These are phyloP conservation scores for Lentinula sp. DNA, from an alignment of 768 basidiomycete genomes.

Conservation along the genomic window DNA sequence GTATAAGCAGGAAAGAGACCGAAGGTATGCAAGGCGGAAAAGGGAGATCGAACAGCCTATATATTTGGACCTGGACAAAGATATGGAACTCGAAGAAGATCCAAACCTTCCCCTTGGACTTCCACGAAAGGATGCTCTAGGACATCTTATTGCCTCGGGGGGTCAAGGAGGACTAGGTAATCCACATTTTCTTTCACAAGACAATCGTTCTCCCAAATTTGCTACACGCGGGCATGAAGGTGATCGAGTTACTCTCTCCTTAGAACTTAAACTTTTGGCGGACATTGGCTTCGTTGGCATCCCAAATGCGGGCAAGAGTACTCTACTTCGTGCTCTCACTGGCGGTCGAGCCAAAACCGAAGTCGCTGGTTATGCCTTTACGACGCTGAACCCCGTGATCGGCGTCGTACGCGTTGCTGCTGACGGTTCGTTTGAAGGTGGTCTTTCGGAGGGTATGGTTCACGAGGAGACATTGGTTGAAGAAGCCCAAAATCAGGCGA, in stretches of 20 bases:
- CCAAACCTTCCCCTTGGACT: conserved; percentile 58
- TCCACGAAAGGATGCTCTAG: conserved; percentile 44
- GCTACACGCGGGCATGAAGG: conserved; percentile 75
- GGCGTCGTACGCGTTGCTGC: conserved; percentile 83
- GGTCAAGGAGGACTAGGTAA: conserved; percentile 85
- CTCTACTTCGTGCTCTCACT: conserved; percentile 83
- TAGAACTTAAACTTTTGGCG: conserved; percentile 91
- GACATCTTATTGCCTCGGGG: conserved; percentile 68
- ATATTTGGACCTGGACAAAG: conserved; percentile 57
- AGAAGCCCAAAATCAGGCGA: conserved; percentile 34
- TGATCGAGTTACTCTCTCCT: conserved; percentile 71
- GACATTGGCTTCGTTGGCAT: conserved; percentile 96
- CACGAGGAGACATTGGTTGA: conserved; percentile 68
- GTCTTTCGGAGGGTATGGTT: conserved; percentile 38
- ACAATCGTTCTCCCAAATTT: conserved; percentile 79
- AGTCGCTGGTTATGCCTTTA: conserved; percentile 90
- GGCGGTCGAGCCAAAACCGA: conserved; percentile 78
- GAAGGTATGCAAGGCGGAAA: conserved; percentile 39
- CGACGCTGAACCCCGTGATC: conserved; percentile 90
- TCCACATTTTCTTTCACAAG: conserved; percentile 68
- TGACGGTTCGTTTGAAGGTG: conserved; percentile 71
- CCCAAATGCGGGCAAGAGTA: conserved; percentile 94
- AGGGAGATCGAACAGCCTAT: conserved; percentile 39
- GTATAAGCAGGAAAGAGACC: conserved; percentile 56
- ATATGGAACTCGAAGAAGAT: conserved; percentile 30